A percentile compares a stretch with the other conserved stretches of the same genome.
Evolutionary conservation across 345 rosid species (phyloP).

Genomic region (Adansonia digitata): DNA sequence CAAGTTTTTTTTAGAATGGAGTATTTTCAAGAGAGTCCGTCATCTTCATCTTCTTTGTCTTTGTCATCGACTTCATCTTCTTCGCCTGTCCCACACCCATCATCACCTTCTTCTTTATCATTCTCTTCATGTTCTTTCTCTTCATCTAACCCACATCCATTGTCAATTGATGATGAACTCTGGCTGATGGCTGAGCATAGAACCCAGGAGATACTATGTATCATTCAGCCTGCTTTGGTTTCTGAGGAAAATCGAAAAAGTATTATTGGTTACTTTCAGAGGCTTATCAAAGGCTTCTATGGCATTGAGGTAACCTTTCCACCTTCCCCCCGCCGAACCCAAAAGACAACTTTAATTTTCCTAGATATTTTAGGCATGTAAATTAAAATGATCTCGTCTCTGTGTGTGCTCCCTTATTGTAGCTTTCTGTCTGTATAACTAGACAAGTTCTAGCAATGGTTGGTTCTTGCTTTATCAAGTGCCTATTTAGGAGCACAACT

Average conservation of each 20-base stretch:
- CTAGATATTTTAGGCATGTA: not conserved
- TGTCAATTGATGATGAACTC: constrained; percentile 46
- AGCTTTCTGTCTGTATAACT: not conserved
- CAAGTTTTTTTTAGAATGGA: constrained; percentile 45
- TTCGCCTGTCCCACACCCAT: constrained; percentile 17
- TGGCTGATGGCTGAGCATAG: constrained; percentile 78
- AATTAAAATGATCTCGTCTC: not conserved
- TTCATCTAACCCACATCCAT: constrained; percentile 24
- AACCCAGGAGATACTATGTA: constrained; percentile 60
- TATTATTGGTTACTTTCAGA: constrained; percentile 49
- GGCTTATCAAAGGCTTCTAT: constrained; percentile 46
- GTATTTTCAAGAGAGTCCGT: constrained; percentile 39
- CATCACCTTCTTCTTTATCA: not conserved
- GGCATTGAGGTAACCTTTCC: constrained; percentile 59
- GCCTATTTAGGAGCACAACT: not conserved
- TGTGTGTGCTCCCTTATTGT: not conserved
- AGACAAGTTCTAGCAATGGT: not conserved
- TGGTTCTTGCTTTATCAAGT: not conserved
- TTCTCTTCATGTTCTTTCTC: not conserved
- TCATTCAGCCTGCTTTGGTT: constrained; percentile 55
- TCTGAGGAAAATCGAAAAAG: constrained; percentile 65
- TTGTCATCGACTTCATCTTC: constrained; percentile 23
- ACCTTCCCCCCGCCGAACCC: not conserved
- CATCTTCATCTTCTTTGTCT: constrained; percentile 36
- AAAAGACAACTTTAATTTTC: not conserved